Evolutionary conservation across 2,329 filamentous ascomycete species (phyloP).

Genomic region (Aspergillus uvarum): DNA sequence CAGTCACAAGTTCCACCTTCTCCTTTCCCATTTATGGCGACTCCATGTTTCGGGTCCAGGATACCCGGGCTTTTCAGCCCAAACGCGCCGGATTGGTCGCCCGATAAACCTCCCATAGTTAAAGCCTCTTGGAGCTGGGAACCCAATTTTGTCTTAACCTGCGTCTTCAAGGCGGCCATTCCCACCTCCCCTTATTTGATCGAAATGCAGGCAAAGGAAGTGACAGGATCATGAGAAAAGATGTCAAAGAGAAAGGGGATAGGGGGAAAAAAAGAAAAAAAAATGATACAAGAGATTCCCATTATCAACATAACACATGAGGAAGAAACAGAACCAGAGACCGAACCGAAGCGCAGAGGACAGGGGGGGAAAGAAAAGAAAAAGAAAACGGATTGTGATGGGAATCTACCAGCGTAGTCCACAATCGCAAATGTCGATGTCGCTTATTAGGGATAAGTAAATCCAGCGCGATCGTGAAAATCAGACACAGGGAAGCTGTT

Average conservation of each 20-base stretch:
- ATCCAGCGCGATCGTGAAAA: slow-evolving; percentile 12
- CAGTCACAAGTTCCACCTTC: slow-evolving; percentile 1
- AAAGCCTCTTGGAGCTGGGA: slow-evolving; percentile 15
- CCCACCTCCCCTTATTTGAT: slow-evolving; percentile 1
- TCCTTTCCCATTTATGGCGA: not conserved
- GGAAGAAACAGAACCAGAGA: slow-evolving; percentile 12
- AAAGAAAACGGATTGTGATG: slow-evolving; percentile 13
- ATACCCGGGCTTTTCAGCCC: slow-evolving; percentile 8
- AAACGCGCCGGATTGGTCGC: not conserved
- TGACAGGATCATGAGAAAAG: not conserved
- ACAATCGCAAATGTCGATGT: slow-evolving; percentile 7
- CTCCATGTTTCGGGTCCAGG: slow-evolving; percentile 5
- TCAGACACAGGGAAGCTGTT: slow-evolving; percentile 4
- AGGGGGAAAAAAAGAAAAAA: slow-evolving; percentile 14
- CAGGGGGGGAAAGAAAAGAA: slow-evolving; percentile 1
- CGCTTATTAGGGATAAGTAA: slow-evolving; percentile 8
- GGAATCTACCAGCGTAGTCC: slow-evolving; percentile 15
- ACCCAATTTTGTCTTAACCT: slow-evolving; percentile 17
- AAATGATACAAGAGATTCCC: slow-evolving; percentile 16
- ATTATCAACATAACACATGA: slow-evolving; percentile 22
- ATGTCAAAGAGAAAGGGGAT: slow-evolving; percentile 3
- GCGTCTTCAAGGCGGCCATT: slow-evolving; percentile 4
- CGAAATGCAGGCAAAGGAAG: slow-evolving; percentile 16
- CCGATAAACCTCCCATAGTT: slow-evolving; percentile 9
- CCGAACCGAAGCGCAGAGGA: slow-evolving; percentile 4